A percentile compares a stretch with the other conserved stretches of the same genome.
Evolutionary conservation across 2,329 filamentous ascomycete genomes (phyloP).

Genomic region (Pseudogymnoascus sp.): DNA sequence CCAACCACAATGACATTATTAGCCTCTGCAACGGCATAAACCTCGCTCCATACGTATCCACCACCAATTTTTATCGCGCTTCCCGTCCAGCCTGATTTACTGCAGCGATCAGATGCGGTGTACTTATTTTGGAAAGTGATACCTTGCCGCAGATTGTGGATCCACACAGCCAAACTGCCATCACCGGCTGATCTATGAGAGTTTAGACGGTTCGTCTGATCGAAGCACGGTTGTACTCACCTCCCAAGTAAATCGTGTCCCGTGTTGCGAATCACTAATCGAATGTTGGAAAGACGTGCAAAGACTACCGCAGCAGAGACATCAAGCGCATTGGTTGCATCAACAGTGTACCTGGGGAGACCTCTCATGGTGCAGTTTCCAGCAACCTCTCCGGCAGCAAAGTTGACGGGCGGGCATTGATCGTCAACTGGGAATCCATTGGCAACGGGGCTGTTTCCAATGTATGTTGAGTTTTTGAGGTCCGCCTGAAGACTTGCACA

Average conservation of each 20-base stretch:
- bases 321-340: constrained; percentile 31
- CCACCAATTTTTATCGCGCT: constrained; percentile 32
- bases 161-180: constrained; percentile 37
- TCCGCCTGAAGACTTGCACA: constrained; percentile 28
- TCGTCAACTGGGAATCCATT: constrained; percentile 39
- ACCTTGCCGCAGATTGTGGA: constrained; percentile 36
- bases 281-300: constrained; percentile 37
- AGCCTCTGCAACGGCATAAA: constrained; percentile 27
- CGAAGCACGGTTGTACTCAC: neutral
- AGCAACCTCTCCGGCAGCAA: constrained; percentile 17
- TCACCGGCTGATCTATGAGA: constrained; percentile 24
- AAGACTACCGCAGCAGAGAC: constrained; percentile 36
- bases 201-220: neutral
- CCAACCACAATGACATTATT: constrained; percentile 32
- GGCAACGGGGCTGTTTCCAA: constrained; percentile 32
- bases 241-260: constrained; percentile 40
- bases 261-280: constrained; percentile 37
- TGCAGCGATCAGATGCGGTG: constrained; percentile 20
- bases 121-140: constrained; percentile 21
- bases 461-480: constrained; percentile 31
- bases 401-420: constrained; percentile 33
- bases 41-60: constrained; percentile 30
- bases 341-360: constrained; percentile 33
- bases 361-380: constrained; percentile 31
- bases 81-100: constrained; percentile 27